Evolutionary conservation across 306 rosid species (phyloP), one percentile per base, ranked within the genome.

Genomic region (Amphicarpaea edgeworthii): DNA sequence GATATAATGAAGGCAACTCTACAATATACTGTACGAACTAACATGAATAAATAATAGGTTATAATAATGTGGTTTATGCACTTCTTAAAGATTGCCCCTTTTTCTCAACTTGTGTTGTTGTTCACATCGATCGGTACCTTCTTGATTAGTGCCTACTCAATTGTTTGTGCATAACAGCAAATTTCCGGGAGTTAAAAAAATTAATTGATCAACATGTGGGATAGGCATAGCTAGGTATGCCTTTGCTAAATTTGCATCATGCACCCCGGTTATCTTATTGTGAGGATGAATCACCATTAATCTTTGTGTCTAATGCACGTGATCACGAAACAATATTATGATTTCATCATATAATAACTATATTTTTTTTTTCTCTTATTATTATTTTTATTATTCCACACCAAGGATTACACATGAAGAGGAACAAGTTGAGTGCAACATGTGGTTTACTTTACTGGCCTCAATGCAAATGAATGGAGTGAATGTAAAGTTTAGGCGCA

Each of bases 281-380:
- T 15, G 53, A 26, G 55, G 32, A 19, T 68, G 77, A 71, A 42
- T 49, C 54, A 30, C 68, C 73, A 49, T 70, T 28, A 82, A 71
- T 76, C 54, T 23, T 64, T 77, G 57, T 70, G 81, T 70, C 79
- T 16, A 8, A 46, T 12, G 17, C 76, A 28, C 58, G 63, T 66
- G 73, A 30, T 5, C 37, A n/a, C 6, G 6, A 30, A 5, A 30
- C 37, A 30, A 30, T 30, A 4, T 30, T 30, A 30, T 30, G 37
- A 42, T 45, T 14, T 45, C n/a, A 45, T 45, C 17, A 45, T 15
- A 46, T 15, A n/a, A n/a, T n/a, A n/a, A n/a, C n/a, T n/a, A n/a
- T n/a, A n/a, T n/a, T n/a, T n/a, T n/a, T n/a, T n/a, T n/a, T n/a
- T n/a, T n/a, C n/a, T n/a, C n/a, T n/a, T n/a, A n/a, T n/a, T n/a